These are phyloP conservation scores for Ogataea philodendri DNA, from an alignment of 805 yeast genomes.

Conservation along the genomic window DNA sequence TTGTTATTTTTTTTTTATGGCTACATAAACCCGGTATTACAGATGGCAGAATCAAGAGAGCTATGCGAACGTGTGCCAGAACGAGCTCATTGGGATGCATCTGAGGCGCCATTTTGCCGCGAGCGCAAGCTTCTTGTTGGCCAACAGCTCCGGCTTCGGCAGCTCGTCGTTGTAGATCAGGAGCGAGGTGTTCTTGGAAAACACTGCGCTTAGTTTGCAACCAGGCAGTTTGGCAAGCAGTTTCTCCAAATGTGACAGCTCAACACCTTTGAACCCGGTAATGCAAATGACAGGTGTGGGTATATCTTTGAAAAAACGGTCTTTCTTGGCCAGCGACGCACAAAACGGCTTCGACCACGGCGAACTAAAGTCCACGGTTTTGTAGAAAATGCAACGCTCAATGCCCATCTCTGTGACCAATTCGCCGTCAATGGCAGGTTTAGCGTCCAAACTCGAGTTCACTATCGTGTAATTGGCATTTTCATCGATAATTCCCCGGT, in stretches of 20 bases:
- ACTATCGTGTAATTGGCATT: constrained; percentile 21
- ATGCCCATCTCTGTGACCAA: constrained; percentile 31
- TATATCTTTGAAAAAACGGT: not conserved
- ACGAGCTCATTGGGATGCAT: constrained; percentile 14
- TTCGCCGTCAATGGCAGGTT: not conserved
- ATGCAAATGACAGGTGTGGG: constrained; percentile 21
- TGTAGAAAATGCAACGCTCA: constrained; percentile 30
- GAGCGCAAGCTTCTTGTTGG: constrained; percentile 24
- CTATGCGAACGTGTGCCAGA: constrained; percentile 12
- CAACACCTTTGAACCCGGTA: constrained; percentile 34
- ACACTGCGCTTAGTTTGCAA: constrained; percentile 47
- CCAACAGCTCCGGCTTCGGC: constrained; percentile 12
- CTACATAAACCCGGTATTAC: constrained; percentile 1
- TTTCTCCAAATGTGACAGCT: constrained; percentile 36
- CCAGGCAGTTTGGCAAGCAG: constrained; percentile 48
- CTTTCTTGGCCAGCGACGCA: constrained; percentile 2
- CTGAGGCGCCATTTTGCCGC: constrained; percentile 27
- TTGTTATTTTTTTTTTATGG: not conserved
- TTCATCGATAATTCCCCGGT: constrained; percentile 21
- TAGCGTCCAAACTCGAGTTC: constrained; percentile 15
- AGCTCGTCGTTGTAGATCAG: constrained; percentile 44
- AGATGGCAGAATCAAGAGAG: constrained; percentile 1
- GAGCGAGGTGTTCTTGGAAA: constrained; percentile 52
- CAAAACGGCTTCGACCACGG: constrained; percentile 28
- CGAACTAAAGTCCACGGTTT: constrained; percentile 18